Percentiles rank a stretch among this genome's conserved stretches.
phyloP scores from a whole-genome alignment of 257 asterid genomes.

The Hygrophila difformis region DNA sequence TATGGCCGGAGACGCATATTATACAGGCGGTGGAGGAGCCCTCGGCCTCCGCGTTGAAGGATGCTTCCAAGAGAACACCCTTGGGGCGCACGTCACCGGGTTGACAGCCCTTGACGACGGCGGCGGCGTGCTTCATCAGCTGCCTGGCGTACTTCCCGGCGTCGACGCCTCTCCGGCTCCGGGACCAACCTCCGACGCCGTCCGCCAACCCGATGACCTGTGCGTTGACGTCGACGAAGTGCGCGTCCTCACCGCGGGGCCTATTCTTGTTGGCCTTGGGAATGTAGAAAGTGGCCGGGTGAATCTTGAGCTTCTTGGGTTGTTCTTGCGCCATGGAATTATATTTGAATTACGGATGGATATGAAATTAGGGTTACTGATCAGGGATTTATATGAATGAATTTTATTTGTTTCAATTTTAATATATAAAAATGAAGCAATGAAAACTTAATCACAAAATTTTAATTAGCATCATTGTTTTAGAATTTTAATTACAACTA shows the following conservation, averaged over 20 bases:
- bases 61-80: conserved; percentile 14
- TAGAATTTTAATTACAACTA: no score
- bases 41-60: background rate
- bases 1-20: conserved; percentile 4
- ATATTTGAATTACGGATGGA: no score
- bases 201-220: conserved; percentile 37
- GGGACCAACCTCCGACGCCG: conserved; percentile 37
- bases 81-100: conserved; percentile 10
- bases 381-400: no score
- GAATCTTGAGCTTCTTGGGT: no score
- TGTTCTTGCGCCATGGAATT: no score
- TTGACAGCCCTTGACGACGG: background rate
- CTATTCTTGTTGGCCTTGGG: conserved; percentile 13
- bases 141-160: conserved; percentile 28
- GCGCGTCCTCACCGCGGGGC: conserved; percentile 31
- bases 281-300: conserved; percentile 18
- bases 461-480: no score
- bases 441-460: no score
- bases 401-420: no score
- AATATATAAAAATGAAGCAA: no score
- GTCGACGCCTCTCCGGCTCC: conserved; percentile 21
- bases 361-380: no score
- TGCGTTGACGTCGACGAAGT: conserved; percentile 9
- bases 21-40: conserved; percentile 43
- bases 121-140: conserved; percentile 18